Evolutionary conservation across 2,329 filamentous ascomycete species (phyloP).

Genomic region (Trichoderma polysporum): DNA sequence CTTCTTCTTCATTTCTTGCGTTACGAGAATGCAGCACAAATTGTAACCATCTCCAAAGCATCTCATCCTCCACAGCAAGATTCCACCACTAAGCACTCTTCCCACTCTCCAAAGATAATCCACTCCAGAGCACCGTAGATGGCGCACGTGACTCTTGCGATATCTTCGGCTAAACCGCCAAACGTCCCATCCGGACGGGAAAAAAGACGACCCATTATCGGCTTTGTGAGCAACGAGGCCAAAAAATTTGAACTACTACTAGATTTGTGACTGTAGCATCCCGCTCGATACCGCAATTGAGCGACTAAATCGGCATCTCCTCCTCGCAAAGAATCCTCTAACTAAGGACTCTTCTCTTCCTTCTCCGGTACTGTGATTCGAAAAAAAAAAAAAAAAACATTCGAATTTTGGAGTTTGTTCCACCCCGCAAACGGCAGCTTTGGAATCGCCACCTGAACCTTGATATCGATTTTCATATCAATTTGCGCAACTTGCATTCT

Average conservation of each 20-base stretch:
- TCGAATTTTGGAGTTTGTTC: not conserved
- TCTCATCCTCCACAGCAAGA: not conserved
- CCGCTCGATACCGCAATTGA: no score
- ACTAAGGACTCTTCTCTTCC: not conserved
- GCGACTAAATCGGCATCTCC: conserved; percentile 1
- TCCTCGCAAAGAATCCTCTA: not conserved
- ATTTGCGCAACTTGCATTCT: conserved; percentile 1
- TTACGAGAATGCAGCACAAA: not conserved
- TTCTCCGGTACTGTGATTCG: not conserved
- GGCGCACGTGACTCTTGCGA: conserved; percentile 21
- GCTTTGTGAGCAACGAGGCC: conserved; percentile 6
- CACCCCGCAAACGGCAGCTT: conserved; percentile 3
- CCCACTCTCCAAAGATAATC: not conserved
- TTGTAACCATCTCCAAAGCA: not conserved
- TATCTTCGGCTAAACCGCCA: conserved; percentile 23
- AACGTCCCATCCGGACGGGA: not conserved
- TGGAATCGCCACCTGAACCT: conserved; percentile 4
- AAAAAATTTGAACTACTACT: conserved; percentile 23
- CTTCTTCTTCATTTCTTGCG: not conserved
- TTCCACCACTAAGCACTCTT: not conserved
- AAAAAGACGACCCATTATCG: conserved; percentile 6
- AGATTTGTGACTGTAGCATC: conserved; percentile 10
- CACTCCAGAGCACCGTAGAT: not conserved
- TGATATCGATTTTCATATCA: not conserved
- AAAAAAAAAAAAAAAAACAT: not conserved